Base-by-base conservation (phyloP, 2,329 filamentous ascomycete species). In the Coniella lustricola region DNA sequence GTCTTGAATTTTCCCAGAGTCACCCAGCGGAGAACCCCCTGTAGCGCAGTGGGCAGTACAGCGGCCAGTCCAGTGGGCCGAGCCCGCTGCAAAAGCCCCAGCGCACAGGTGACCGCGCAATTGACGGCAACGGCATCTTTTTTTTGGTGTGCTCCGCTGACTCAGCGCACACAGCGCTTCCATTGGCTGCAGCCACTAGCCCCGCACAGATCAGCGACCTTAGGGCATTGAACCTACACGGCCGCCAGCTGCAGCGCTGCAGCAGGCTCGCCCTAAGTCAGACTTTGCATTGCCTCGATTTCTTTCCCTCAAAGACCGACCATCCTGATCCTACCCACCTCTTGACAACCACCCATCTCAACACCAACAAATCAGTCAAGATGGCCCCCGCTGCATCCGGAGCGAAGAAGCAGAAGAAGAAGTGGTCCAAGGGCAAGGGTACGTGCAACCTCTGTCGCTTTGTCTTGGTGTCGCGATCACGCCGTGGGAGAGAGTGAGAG, bases 371-470 rank as follows among this genome's bases (percentile, higher is more conserved):
- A 64, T 56, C 59, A 60, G 60, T 64, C 64, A 70, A 68, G 58
- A 73, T 73, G 71, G 71, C 70, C 59, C 70, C 70, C 67, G 68
- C 69, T 61, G 62, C 64, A 67, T 75, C 81, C 66, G 82, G 82
- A 68, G 82, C 78, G 66, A 86, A 86, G 80, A 86, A 86, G 76
- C 81, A 85, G 72, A 87, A 86, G 82, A 86, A 87, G 82, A 87
- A 86, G 81, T 85, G 82, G 83, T 72, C 70, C 54, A 72, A 72
- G 67, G 62, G 64, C 56, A 77, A 70, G 89, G 87, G 90, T 80
- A 91, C 86, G 52, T 54, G 46, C 42, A 46, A 29, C 38, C 16
- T 39, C 38, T 42, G 29, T 40, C 37, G 41, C 42, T 43, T 29
- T 35, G 38, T 29, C 21, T 13, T 16, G 21, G 32, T 20, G 40